Evolutionary conservation across 1,284 basidiomycete genomes (phyloP), one percentile per base, ranked within the genome.

Genomic region (Papiliotrema laurentii): DNA sequence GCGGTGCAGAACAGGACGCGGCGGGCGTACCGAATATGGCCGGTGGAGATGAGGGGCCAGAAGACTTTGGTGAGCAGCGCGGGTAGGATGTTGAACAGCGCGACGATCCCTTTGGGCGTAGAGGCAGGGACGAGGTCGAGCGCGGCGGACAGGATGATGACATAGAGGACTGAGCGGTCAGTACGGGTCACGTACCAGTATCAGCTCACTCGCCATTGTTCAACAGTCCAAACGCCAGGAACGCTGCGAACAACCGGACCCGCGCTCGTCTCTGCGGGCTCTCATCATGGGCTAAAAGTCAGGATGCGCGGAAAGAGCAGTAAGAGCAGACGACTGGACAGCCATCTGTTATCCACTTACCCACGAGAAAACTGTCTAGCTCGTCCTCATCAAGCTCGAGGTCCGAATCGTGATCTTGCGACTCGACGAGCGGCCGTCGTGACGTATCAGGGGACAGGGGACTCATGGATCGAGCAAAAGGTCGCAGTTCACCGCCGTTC

Each of bases 121-220:
- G 85, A 81, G 0, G 87, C 82, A 4, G 93, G 89, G 0, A 97
- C 90, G 4, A 98, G 80, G 70, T 98, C 94, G 14, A 97, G 78
- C 0, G 94, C 94, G 4, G 94, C 94, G 1, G 90, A 94, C 22
- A 97, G 81, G 56, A 97, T 97, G 58, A 98, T 88, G 30, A 97
- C 93, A 71, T 97, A 96, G 50, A 91, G 78, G 10, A 92, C 89
- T 90, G 59, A 0, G 54, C 22, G 30, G 19, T 26, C 34, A 18
- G 34, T 21, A 26, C 25, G 14, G 41, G 4, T 28, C 21, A 5
- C 27, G 27, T 27, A n/a, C 30, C 11, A 2, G 28, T 16, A 19
- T 24, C 3, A 30, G 21, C 22, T 10, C 24, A 50, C 58, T 28
- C 31, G 68, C 69, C 70, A 51, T 74, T 74, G 49, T 74, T 74